Conservation (phyloP, 129 eudicot genomes). For the Escallonia rubra region DNA sequence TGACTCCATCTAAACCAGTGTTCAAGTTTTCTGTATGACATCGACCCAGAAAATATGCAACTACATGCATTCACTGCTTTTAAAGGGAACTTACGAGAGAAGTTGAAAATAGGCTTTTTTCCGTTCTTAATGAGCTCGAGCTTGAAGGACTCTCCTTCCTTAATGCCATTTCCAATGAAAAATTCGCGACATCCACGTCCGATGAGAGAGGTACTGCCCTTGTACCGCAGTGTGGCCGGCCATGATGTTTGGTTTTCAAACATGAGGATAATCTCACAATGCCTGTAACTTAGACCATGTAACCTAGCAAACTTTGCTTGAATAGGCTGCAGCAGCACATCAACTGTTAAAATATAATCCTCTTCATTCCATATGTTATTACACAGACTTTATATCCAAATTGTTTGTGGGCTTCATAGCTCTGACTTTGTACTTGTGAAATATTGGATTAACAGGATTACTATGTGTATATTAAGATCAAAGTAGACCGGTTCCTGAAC, state of each 20-base stretch:
- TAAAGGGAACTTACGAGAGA: slow-evolving; percentile 4
- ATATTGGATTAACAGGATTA: too few species aligned
- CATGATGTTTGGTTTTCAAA: slow-evolving; percentile 2
- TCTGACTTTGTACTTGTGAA: too few species aligned
- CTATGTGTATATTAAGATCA: too few species aligned
- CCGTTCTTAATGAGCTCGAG: slow-evolving; percentile 7
- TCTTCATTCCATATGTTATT: too few species aligned
- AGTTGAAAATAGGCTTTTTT: background rate
- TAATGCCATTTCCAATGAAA: background rate
- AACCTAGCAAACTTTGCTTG: background rate
- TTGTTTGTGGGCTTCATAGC: too few species aligned
- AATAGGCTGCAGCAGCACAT: slow-evolving; percentile 4
- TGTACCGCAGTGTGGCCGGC: background rate
- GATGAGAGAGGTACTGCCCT: background rate
- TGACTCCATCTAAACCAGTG: background rate
- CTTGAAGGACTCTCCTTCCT: slow-evolving; percentile 12
- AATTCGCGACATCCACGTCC: slow-evolving; percentile 12
- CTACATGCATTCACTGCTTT: too few species aligned
- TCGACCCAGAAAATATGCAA: background rate
- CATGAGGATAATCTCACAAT: background rate
- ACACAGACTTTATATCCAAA: too few species aligned
- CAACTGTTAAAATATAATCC: too few species aligned
- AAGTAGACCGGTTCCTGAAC: too few species aligned
- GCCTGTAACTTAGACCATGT: background rate
- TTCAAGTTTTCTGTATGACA: background rate